These are phyloP conservation scores for Sherardia arvensis DNA, from an alignment of 257 asterid genomes.

Conservation along the genomic window DNA sequence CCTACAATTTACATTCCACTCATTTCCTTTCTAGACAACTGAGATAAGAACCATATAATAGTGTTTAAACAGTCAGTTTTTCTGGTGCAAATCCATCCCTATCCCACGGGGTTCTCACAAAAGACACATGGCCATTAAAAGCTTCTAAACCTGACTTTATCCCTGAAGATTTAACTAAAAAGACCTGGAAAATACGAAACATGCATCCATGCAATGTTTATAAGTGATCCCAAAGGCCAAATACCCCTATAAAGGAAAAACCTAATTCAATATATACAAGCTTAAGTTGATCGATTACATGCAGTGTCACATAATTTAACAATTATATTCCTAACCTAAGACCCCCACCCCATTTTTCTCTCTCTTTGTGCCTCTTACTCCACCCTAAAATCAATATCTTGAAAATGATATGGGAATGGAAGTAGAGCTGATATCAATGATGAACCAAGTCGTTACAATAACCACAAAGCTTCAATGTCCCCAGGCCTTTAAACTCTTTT, in stretches of 20 bases:
- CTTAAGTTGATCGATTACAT: not conserved
- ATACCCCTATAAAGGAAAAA: not conserved
- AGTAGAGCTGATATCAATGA: not conserved
- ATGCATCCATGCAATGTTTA: not conserved
- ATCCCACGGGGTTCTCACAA: not conserved
- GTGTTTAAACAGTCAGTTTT: not conserved
- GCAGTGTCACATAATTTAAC: not conserved
- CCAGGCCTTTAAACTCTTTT: not conserved
- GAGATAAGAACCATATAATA: not conserved
- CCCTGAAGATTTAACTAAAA: not conserved
- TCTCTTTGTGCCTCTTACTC: not conserved
- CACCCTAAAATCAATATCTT: not conserved
- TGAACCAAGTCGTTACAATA: not conserved
- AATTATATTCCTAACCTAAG: not conserved
- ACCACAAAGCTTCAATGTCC: not conserved
- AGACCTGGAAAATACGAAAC: not conserved
- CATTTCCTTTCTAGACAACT: not conserved
- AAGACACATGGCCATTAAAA: not conserved
- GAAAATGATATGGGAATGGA: not conserved
- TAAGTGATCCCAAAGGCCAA: not conserved
- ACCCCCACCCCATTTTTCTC: not conserved
- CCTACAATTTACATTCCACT: not conserved
- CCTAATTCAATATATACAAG: not conserved
- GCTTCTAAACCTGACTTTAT: not conserved
- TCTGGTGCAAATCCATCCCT: not conserved